Evolutionary conservation across 331 rosid species (phyloP), one percentile per base, ranked within the genome.

Genomic region (Telfairia occidentalis): DNA sequence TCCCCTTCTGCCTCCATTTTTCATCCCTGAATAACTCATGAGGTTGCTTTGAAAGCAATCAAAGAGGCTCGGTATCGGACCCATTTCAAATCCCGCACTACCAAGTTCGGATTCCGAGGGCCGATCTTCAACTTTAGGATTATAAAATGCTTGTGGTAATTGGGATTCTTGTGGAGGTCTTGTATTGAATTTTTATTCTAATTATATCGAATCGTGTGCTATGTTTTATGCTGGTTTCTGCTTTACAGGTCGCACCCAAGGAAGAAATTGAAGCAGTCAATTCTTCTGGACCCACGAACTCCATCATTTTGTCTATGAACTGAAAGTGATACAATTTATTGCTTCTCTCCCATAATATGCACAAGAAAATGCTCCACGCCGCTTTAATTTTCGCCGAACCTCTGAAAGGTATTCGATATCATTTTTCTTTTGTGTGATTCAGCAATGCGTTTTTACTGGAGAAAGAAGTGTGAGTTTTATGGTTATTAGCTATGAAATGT

Each of bases 381-480:
- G 11, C 26, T 63, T 63, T n/a, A 18, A 34, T 48, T 63, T 18
- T 63, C 29, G 21, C 11, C n/a, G 28, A 63, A 16, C 43, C 59
- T 28, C 75, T 28, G 43, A 46, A 71, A 71, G 75, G 75, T 71
- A 71, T 71, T 71, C 32, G 28, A 30, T 23, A 32, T 71, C 58
- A 28, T 34, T 11, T 60, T 60, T 23, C 72, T 38, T n/a, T 50
- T 50, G 57, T n/a, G 18, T 9, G 23, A n/a, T 16, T 50, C 18
- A 4, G 57, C n/a, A 1, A 16, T 50, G 57, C 24, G 24, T 48
- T 50, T 50, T 64, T 19, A 10, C 49, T 67, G 54, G 49, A 38
- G 70, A 63, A 65, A 65, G 32, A 67, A n/a, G 75, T 45, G 58
- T 70, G 55, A 1, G 1, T 70, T 70, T 29, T 42, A 3, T 18